Evolutionary conservation across 2,329 filamentous ascomycete genomes (phyloP).

Genomic region (Myriosclerotinia curreyana): DNA sequence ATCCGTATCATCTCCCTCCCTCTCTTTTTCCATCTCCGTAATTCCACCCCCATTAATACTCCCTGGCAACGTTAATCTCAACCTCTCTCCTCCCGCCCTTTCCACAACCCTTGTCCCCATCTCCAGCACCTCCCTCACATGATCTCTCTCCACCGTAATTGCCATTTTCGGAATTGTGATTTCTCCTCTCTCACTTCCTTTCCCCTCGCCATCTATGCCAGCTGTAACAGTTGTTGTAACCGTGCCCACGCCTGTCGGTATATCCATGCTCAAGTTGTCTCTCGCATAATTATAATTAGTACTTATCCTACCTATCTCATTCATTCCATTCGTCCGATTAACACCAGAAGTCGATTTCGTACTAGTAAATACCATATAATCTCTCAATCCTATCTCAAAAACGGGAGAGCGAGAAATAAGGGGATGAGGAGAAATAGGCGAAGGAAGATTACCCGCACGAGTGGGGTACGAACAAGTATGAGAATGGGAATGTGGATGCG

Average conservation of each 20-base stretch:
- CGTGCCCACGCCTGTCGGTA: neutral
- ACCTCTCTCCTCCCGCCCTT: neutral
- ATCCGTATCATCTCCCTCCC: too few species aligned
- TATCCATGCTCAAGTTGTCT: neutral
- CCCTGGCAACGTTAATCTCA: neutral
- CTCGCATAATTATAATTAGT: too few species aligned
- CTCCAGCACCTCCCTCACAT: slow-evolving; percentile 5
- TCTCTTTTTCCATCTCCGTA: too few species aligned
- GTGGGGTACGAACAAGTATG: neutral
- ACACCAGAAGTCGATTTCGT: too few species aligned
- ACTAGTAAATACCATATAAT: too few species aligned
- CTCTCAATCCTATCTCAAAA: too few species aligned
- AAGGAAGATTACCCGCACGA: too few species aligned
- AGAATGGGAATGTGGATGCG: neutral
- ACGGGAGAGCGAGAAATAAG: too few species aligned
- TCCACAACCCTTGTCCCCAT: neutral
- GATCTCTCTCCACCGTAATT: slow-evolving; percentile 14
- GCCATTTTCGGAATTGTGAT: neutral
- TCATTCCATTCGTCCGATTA: too few species aligned
- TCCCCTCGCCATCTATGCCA: neutral
- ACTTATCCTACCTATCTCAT: too few species aligned
- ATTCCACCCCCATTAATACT: neutral
- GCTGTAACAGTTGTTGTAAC: neutral
- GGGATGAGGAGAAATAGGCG: too few species aligned
- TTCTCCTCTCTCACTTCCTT: neutral